These are phyloP conservation scores for Brassica incana DNA, from an alignment of 345 rosid species.

Conservation along the genomic window DNA sequence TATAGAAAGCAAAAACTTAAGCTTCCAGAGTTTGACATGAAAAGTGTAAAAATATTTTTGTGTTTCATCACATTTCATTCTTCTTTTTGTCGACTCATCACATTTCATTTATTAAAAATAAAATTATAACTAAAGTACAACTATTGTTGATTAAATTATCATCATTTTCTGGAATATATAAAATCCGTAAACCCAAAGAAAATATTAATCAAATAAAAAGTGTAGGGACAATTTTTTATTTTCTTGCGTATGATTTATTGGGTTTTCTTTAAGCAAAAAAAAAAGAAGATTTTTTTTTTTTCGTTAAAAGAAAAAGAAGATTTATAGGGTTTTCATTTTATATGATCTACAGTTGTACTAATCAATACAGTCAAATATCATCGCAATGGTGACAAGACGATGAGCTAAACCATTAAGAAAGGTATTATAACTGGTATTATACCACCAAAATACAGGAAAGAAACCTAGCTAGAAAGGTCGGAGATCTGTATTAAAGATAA, in stretches of 20 bases:
- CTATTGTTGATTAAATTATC: background rate
- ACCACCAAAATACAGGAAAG: slow-evolving; percentile 16
- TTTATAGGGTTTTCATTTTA: background rate
- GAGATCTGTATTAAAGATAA: slow-evolving; percentile 8
- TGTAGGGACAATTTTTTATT: background rate
- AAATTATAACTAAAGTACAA: background rate
- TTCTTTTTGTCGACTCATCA: background rate
- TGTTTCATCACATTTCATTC: background rate
- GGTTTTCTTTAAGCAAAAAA: background rate
- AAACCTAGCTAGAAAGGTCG: slow-evolving; percentile 25
- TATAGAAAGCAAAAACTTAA: background rate
- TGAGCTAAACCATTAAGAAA: slow-evolving; percentile 29
- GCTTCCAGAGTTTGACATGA: background rate
- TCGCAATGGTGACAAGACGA: slow-evolving; percentile 13
- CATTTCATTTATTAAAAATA: background rate
- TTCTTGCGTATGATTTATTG: background rate
- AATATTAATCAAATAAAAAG: background rate
- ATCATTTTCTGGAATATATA: background rate
- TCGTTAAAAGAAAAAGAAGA: background rate
- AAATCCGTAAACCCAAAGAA: background rate
- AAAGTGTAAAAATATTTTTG: background rate
- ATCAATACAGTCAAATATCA: background rate
- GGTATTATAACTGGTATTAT: background rate
- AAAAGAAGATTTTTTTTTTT: too few species aligned
- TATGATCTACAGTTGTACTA: too few species aligned